Conservation (phyloP, 2,329 filamentous ascomycete species). For the Cordyceps farinosa region DNA sequence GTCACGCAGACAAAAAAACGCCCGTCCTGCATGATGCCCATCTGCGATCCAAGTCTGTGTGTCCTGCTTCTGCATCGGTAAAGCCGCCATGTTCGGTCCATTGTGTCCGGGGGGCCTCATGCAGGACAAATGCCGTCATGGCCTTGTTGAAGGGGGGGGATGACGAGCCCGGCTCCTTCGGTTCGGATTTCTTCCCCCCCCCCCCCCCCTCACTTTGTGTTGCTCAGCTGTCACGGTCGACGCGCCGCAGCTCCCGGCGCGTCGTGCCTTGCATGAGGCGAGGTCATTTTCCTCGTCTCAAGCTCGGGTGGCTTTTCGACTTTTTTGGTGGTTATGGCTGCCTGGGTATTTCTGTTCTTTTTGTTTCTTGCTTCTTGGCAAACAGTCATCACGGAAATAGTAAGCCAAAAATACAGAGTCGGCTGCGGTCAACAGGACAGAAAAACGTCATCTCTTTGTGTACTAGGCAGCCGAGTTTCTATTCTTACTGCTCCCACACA, state of each 20-base stretch:
- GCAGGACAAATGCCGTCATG: neutral
- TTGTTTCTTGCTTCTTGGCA: neutral
- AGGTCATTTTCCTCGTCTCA: neutral
- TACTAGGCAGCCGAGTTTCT: neutral
- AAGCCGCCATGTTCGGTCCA: neutral
- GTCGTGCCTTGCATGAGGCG: constrained; percentile 11
- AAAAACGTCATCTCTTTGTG: neutral
- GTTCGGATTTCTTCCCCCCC: neutral
- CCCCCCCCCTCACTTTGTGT: neutral
- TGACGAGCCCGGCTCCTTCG: constrained; percentile 1
- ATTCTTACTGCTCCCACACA: neutral
- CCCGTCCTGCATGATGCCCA: constrained; percentile 4
- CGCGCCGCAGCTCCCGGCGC: neutral
- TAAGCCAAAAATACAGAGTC: neutral
- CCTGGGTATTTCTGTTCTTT: neutral
- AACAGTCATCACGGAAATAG: neutral
- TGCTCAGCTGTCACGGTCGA: constrained; percentile 4
- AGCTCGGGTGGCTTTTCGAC: no score
- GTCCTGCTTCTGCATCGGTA: neutral
- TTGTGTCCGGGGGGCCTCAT: neutral
- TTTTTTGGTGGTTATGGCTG: no score
- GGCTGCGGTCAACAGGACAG: neutral
- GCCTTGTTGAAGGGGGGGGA: neutral
- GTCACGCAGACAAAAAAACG: neutral
- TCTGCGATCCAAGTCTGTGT: constrained; percentile 1